Percentiles rank a stretch among this genome's conserved stretches.
Evolutionary conservation across 805 yeast species (phyloP).

Genomic region (Teunomyces cretensis): DNA sequence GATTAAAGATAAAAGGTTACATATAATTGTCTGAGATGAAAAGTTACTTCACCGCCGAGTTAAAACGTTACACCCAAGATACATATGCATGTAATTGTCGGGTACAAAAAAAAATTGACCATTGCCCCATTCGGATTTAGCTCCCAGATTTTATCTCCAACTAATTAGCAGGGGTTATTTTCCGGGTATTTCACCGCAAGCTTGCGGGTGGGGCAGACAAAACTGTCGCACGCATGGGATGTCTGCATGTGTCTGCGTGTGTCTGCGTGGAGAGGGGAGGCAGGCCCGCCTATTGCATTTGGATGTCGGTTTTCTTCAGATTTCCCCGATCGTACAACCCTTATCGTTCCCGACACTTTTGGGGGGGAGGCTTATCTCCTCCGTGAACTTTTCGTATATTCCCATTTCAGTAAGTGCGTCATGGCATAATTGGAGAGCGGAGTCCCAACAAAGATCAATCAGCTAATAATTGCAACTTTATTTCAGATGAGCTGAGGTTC

Average conservation of each 20-base stretch:
- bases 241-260: too few species aligned
- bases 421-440: too few species aligned
- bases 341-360: too few species aligned
- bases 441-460: neutral
- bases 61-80: neutral
- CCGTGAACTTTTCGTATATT: neutral
- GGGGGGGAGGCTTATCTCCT: neutral
- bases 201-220: too few species aligned
- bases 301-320: neutral
- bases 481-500: neutral
- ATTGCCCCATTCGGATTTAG: too few species aligned
- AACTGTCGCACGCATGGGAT: too few species aligned
- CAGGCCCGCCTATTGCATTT: too few species aligned
- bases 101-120: too few species aligned
- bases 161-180: too few species aligned
- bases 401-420: neutral
- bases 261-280: too few species aligned
- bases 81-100: neutral
- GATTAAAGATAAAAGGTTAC: neutral
- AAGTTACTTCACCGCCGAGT: neutral
- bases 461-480: neutral
- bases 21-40: neutral
- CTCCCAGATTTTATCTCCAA: too few species aligned
- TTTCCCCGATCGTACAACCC: neutral
- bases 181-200: too few species aligned